Evolutionary conservation across 129 eudicot species (phyloP).

Genomic region (Chrysanthemum makinoi): DNA sequence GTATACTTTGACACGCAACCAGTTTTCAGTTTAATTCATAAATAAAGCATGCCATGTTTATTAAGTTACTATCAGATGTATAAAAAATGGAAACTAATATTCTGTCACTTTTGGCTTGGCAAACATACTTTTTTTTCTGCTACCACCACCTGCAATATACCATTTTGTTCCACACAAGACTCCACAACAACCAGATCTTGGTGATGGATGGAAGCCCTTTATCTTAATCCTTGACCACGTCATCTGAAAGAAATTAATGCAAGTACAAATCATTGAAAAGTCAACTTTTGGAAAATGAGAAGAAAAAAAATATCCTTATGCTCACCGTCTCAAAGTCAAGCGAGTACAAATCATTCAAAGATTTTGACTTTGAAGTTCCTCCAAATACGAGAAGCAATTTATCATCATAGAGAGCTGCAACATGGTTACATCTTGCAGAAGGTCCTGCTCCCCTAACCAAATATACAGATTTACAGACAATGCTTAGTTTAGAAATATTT

Average conservation of each 20-base stretch:
- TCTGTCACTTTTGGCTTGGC: not conserved
- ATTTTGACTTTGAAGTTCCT: conserved; percentile 84
- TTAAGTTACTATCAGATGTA: too few species aligned
- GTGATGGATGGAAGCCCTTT: conserved; percentile 87
- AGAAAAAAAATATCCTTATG: conserved; percentile 1
- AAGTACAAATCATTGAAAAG: conserved; percentile 1
- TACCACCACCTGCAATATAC: conserved; percentile 98
- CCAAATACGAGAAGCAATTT: conserved; percentile 85
- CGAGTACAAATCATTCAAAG: conserved; percentile 86
- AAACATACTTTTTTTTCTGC: conserved; percentile 75
- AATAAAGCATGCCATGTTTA: not conserved
- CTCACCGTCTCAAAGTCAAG: conserved; percentile 94
- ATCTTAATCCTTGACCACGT: conserved; percentile 89
- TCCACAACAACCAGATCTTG: conserved; percentile 97
- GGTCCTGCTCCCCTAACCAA: conserved; percentile 77
- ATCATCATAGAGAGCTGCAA: conserved; percentile 92
- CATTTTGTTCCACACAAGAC: conserved; percentile 90
- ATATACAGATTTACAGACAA: conserved; percentile 9
- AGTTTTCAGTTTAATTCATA: not conserved
- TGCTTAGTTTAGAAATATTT: not conserved
- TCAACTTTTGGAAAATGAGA: not conserved
- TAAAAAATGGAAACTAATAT: too few species aligned
- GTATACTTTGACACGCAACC: not conserved
- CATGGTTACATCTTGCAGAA: conserved; percentile 88
- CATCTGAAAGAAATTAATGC: conserved; percentile 52